These are phyloP conservation scores for Parasitella parasitica DNA, from an alignment of 371 early-diverging fungal genomes.

Conservation along the genomic window DNA sequence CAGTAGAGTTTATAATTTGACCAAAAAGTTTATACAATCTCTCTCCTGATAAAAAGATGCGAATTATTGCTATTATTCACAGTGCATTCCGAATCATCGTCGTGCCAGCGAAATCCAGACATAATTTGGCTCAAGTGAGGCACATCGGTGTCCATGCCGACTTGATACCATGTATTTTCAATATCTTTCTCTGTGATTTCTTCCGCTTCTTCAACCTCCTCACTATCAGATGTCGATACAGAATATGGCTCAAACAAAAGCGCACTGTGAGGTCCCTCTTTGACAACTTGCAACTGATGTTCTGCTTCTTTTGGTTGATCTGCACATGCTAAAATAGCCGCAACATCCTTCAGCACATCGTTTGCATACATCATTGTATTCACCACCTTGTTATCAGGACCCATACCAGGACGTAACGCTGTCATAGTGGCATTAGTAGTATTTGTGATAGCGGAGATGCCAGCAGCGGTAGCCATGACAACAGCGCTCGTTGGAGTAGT, in stretches of 20 bases:
- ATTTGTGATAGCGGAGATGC: background rate
- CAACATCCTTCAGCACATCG: constrained; percentile 40
- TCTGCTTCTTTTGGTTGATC: constrained; percentile 1
- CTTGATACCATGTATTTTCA: constrained; percentile 32
- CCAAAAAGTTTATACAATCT: background rate
- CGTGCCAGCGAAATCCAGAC: constrained; percentile 31
- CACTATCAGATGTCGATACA: background rate
- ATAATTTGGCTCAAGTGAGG: constrained; percentile 18
- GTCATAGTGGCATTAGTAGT: background rate
- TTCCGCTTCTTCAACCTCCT: background rate
- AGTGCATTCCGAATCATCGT: background rate
- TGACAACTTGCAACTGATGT: background rate
- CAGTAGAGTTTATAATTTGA: background rate
- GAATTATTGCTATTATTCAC: background rate
- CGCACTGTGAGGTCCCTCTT: background rate
- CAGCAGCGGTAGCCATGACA: background rate
- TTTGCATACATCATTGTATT: constrained; percentile 35
- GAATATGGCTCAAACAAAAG: constrained; percentile 16
- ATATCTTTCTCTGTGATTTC: background rate
- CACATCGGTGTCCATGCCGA: constrained; percentile 41
- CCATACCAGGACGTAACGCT: constrained; percentile 34
- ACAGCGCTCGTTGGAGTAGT: background rate
- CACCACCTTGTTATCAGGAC: constrained; percentile 29
- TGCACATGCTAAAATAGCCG: constrained; percentile 15
- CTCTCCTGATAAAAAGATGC: background rate